Conservation (phyloP, 257 asterid species). For the Coffea canephora region DNA sequence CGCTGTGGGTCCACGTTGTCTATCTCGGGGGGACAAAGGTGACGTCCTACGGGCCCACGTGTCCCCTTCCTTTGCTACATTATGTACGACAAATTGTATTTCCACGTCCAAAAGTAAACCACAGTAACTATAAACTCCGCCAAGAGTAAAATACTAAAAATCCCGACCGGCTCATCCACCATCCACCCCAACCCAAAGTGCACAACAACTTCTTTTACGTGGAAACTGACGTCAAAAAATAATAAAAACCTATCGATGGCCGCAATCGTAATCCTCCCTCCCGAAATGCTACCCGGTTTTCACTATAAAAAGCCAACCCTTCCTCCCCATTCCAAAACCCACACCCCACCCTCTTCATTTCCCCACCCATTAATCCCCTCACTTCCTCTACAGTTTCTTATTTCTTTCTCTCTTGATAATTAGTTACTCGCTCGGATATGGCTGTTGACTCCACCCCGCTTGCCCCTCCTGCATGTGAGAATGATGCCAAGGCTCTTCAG, state of each 20-base stretch:
- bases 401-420: neutral
- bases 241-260: neutral
- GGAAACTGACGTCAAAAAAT: conserved; percentile 12
- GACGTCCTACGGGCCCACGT: conserved; percentile 17
- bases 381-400: neutral
- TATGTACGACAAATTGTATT: conserved; percentile 15
- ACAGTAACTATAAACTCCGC: conserved; percentile 4
- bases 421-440: conserved; percentile 25
- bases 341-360: neutral
- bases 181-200: too few relatives aligned
- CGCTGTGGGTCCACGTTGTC: conserved; percentile 14
- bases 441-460: conserved; percentile 41
- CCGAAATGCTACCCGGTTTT: neutral
- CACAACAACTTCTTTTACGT: neutral
- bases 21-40: neutral
- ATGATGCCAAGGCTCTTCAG: conserved; percentile 47
- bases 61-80: conserved; percentile 7
- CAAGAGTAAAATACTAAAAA: neutral
- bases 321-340: neutral
- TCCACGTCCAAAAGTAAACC: conserved; percentile 18
- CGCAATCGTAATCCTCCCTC: too few relatives aligned
- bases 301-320: conserved; percentile 19
- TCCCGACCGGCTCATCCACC: neutral
- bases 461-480: conserved; percentile 46
- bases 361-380: neutral